These are phyloP conservation scores for Venturia carpophila DNA, from an alignment of 2,329 filamentous ascomycete genomes.

Conservation along the genomic window DNA sequence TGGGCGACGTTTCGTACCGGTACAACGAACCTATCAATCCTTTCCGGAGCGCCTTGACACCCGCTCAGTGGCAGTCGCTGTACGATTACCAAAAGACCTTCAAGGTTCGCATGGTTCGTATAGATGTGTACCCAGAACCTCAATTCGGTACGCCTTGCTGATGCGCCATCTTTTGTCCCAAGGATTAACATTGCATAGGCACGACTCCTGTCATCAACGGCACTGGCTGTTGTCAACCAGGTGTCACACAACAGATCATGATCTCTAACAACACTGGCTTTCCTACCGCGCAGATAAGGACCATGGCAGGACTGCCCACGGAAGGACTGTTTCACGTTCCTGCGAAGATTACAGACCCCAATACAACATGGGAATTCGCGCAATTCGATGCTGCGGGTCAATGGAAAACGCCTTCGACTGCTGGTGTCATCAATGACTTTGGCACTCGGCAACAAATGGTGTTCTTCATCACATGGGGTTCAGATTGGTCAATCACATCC, in stretches of 20 bases:
- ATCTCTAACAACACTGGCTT: constrained; percentile 50
- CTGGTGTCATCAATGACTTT: constrained; percentile 50
- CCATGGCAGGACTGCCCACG: constrained; percentile 41
- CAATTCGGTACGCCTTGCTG: constrained; percentile 36
- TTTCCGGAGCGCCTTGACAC: constrained; percentile 48
- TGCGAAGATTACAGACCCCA: constrained; percentile 46
- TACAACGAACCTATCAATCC: constrained; percentile 31
- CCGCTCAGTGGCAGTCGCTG: constrained; percentile 48
- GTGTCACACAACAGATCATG: constrained; percentile 45
- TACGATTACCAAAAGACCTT: constrained; percentile 52
- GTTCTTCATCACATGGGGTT: constrained; percentile 50
- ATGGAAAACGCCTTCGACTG: constrained; percentile 42
- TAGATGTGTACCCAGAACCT: constrained; percentile 49
- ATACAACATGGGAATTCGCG: constrained; percentile 48
- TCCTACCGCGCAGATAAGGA: constrained; percentile 47
- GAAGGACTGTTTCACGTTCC: constrained; percentile 52
- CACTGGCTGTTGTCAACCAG: constrained; percentile 41
- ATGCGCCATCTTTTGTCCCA: neutral
- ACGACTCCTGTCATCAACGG: constrained; percentile 28
- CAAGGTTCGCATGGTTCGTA: constrained; percentile 52
- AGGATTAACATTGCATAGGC: neutral
- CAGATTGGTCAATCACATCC: constrained; percentile 46
- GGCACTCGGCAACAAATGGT: constrained; percentile 53
- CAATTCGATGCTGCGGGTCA: constrained; percentile 42
- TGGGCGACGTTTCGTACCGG: constrained; percentile 48